These are phyloP conservation scores for Pythium phragmiticola DNA, from an alignment of 352 stramenopile genomes.

Conservation along the genomic window DNA sequence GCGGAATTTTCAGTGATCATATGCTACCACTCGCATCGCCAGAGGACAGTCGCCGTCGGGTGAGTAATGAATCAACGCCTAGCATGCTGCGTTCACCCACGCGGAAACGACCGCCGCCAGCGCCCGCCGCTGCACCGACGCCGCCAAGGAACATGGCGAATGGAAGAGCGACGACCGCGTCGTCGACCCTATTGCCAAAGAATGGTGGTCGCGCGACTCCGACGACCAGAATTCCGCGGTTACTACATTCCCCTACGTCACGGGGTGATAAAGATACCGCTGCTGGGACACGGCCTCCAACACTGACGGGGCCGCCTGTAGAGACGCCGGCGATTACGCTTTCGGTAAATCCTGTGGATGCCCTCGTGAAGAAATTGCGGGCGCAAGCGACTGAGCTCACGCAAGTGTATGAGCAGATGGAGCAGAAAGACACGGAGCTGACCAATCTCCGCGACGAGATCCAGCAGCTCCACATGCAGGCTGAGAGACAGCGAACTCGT, in stretches of 20 bases:
- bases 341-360: constrained; percentile 54
- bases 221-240: not conserved
- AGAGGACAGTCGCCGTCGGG: not conserved
- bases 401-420: constrained; percentile 66
- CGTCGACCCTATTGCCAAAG: constrained; percentile 13
- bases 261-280: not conserved
- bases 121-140: constrained; percentile 2
- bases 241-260: constrained; percentile 2
- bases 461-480: constrained; percentile 42
- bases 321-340: constrained; percentile 1
- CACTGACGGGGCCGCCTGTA: not conserved
- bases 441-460: constrained; percentile 35
- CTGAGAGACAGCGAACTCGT: constrained; percentile 40
- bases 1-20: constrained; percentile 28
- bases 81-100: constrained; percentile 14
- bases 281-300: not conserved
- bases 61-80: not conserved
- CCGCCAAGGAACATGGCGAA: not conserved
- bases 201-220: not conserved
- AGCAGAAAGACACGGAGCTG: constrained; percentile 50
- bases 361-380: constrained; percentile 68
- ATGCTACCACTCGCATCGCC: constrained; percentile 21
- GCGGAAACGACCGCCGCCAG: constrained; percentile 1
- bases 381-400: constrained; percentile 72
- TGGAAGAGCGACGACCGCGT: not conserved